Evolutionary conservation across 495 filamentous ascomycete genomes (phyloP).

Genomic region (Penicillium argentinense): DNA sequence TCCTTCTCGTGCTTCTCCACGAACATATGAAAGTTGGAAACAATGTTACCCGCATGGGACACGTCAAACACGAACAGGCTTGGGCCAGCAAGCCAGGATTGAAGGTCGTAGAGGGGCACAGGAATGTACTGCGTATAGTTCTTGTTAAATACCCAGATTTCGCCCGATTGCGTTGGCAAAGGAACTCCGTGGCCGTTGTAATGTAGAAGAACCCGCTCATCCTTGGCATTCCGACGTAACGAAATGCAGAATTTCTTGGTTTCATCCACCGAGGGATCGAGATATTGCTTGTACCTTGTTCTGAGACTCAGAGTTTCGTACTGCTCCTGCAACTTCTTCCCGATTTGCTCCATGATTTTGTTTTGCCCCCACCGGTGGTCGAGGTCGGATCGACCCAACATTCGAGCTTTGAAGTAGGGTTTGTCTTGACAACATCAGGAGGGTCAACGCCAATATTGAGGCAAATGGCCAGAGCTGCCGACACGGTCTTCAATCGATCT

Average conservation of each 20-base stretch:
- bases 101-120: conserved; percentile 92
- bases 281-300: conserved; percentile 92
- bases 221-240: conserved; percentile 85
- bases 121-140: conserved; percentile 99
- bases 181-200: conserved; percentile 99
- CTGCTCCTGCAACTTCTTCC: conserved; percentile 90
- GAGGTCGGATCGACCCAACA: conserved; percentile 94
- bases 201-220: conserved; percentile 92
- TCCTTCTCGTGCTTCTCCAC: conserved; percentile 91
- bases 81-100: conserved; percentile 92
- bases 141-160: conserved; percentile 99
- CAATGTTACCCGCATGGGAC: conserved; percentile 91
- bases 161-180: conserved; percentile 89
- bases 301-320: conserved; percentile 93
- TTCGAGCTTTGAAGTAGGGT: conserved; percentile 87
- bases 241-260: conserved; percentile 93
- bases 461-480: conserved; percentile 89
- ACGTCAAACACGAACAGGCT: conserved; percentile 98
- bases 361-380: conserved; percentile 63
- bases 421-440: conserved; percentile 92
- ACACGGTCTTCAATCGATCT: conserved; percentile 94
- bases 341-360: conserved; percentile 90
- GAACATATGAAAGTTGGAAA: conserved; percentile 90
- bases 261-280: conserved; percentile 95
- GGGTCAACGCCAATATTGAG: conserved; percentile 98